These are phyloP conservation scores for Penicillium sp. DNA, from an alignment of 2,329 filamentous ascomycete genomes.

Conservation along the genomic window DNA sequence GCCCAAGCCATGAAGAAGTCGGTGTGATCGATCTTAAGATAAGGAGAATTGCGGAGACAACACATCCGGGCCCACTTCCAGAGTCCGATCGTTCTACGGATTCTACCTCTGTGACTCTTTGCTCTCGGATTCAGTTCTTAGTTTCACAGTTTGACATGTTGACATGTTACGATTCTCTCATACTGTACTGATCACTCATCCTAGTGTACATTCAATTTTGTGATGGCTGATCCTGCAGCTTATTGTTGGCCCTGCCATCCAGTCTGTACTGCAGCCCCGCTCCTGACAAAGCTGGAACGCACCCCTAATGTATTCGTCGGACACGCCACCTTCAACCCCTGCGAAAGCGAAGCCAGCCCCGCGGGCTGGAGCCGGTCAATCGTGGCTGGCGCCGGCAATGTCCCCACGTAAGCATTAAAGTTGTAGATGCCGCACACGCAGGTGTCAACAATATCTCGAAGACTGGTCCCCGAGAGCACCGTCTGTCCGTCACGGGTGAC, in stretches of 20 bases:
- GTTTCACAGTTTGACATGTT: too few relatives aligned
- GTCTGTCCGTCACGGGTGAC: conserved; percentile 43
- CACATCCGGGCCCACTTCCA: not conserved
- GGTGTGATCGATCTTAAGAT: conserved; percentile 1
- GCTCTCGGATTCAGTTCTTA: too few relatives aligned
- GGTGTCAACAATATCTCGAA: conserved; percentile 50
- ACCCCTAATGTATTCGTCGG: conserved; percentile 28
- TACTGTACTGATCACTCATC: not conserved
- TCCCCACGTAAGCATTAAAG: conserved; percentile 57
- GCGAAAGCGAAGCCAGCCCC: conserved; percentile 28
- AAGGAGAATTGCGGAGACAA: not conserved
- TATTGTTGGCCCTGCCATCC: not conserved
- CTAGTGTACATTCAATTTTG: not conserved
- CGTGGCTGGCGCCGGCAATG: conserved; percentile 39
- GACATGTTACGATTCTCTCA: not conserved
- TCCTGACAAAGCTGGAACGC: not conserved
- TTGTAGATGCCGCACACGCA: conserved; percentile 56
- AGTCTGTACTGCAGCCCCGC: not conserved
- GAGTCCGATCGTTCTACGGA: too few relatives aligned
- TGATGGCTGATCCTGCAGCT: not conserved
- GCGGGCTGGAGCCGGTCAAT: conserved; percentile 39
- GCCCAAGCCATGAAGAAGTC: not conserved
- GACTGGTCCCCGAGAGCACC: conserved; percentile 48
- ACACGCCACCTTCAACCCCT: conserved; percentile 30
- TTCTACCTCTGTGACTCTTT: too few relatives aligned